A percentile compares a stretch with the other conserved stretches of the same genome.
These are phyloP conservation scores for Boletus edulis DNA, from an alignment of 768 basidiomycete species.

Conservation along the genomic window DNA sequence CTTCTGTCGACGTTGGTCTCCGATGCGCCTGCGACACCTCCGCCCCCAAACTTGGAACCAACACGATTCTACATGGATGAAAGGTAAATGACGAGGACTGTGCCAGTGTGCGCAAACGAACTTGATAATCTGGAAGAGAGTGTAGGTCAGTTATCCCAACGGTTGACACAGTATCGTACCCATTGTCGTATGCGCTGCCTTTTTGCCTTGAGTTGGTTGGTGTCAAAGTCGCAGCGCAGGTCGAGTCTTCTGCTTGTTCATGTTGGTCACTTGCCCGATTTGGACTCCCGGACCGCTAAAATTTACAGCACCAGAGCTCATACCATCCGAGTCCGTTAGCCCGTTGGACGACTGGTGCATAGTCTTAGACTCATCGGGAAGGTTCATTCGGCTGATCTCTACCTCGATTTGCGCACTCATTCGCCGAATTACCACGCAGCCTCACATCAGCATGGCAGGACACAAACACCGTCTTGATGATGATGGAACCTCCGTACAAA, in stretches of 20 bases:
- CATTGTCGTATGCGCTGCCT: conserved; percentile 20
- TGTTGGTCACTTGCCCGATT: conserved; percentile 13
- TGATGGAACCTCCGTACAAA: conserved; percentile 38
- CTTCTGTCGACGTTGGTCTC: conserved; percentile 95
- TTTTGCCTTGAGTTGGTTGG: not conserved
- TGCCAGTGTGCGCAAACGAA: conserved; percentile 24
- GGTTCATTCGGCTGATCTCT: not conserved
- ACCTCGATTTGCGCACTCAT: not conserved
- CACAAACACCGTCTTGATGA: conserved; percentile 67
- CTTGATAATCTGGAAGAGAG: conserved; percentile 61
- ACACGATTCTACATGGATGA: conserved; percentile 74
- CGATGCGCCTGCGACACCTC: conserved; percentile 92
- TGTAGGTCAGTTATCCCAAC: conserved; percentile 4
- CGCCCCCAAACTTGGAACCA: conserved; percentile 93
- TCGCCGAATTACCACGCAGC: not conserved
- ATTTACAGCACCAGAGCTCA: conserved; percentile 1
- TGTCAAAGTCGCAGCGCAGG: not conserved
- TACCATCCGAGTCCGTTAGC: too few relatives aligned
- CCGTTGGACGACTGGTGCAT: too few relatives aligned
- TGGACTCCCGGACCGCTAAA: conserved; percentile 7
- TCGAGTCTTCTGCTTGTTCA: not conserved
- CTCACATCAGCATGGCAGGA: conserved; percentile 36
- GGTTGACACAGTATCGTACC: conserved; percentile 22
- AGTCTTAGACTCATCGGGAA: not conserved
- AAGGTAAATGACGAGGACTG: conserved; percentile 1